These are phyloP conservation scores for Grifola frondosa DNA, from an alignment of 1,284 basidiomycete species.

Conservation along the genomic window DNA sequence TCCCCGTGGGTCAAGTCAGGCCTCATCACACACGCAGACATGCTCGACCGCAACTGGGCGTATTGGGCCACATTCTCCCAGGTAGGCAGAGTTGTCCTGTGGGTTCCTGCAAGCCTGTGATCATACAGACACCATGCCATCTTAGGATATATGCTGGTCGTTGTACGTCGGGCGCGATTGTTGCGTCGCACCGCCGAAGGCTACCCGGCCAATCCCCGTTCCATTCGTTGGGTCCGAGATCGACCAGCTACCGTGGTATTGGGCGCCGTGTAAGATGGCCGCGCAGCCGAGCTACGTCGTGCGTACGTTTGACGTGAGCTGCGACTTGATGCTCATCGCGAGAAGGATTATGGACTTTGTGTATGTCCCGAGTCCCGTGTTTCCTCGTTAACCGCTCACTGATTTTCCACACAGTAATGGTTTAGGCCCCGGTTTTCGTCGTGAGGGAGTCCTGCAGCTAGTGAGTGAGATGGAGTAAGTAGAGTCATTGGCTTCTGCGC, in stretches of 20 bases:
- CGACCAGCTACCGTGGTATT: conserved; percentile 45
- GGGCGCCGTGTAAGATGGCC: conserved; percentile 38
- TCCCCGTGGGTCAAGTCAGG: conserved; percentile 53
- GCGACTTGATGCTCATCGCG: conserved; percentile 54
- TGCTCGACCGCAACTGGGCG: conserved; percentile 55
- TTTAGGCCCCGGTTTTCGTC: conserved; percentile 37
- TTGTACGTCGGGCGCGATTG: conserved; percentile 59
- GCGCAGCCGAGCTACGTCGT: conserved; percentile 49
- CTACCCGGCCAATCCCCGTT: conserved; percentile 37
- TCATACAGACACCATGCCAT: no score
- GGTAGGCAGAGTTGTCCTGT: conserved; percentile 25
- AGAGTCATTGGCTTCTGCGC: not conserved
- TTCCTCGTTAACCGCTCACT: not conserved
- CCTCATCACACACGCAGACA: conserved; percentile 47
- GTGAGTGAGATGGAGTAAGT: conserved; percentile 57
- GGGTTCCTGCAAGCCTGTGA: no score
- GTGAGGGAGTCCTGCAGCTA: conserved; percentile 42
- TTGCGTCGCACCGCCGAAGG: conserved; percentile 41
- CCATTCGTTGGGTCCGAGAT: conserved; percentile 46
- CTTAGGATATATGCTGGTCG: conserved; percentile 61
- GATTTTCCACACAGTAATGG: conserved; percentile 38
- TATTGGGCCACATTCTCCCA: conserved; percentile 55
- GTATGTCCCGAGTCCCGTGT: conserved; percentile 37
- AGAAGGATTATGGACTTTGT: conserved; percentile 58
- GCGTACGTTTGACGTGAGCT: conserved; percentile 52